phyloP scores from a whole-genome alignment of 116 monocot genomes.

The Papilionanthe hybrid region DNA sequence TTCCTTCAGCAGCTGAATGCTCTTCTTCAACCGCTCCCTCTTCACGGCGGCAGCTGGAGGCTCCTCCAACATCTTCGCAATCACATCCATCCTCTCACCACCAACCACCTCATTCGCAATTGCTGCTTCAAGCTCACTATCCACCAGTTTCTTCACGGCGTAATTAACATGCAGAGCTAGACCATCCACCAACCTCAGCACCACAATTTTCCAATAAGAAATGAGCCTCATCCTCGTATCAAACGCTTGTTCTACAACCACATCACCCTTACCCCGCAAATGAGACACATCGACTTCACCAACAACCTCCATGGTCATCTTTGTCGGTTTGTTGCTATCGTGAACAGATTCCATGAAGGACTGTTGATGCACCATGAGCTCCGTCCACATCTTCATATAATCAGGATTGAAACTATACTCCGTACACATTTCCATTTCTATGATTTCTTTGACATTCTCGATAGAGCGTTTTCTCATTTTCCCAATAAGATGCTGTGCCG shows the following conservation, averaged over 20 bases:
- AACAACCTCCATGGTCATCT: conserved; percentile 1
- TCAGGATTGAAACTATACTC: conserved; percentile 43
- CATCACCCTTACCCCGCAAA: conserved; percentile 21
- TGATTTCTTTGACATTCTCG: conserved; percentile 19
- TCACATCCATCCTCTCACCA: conserved; percentile 4
- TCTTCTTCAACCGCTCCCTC: conserved; percentile 39
- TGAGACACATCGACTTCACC: conserved; percentile 33
- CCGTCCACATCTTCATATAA: conserved; percentile 6
- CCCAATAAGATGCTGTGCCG: conserved; percentile 23
- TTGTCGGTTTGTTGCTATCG: not conserved
- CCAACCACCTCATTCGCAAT: conserved; percentile 35
- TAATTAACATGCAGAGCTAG: conserved; percentile 28
- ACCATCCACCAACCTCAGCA: conserved; percentile 42
- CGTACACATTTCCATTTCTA: conserved; percentile 38
- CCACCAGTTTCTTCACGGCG: conserved; percentile 39
- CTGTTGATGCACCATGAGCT: not conserved
- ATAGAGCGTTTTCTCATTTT: conserved; percentile 23
- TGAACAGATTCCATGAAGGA: conserved; percentile 5
- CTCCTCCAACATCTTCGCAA: conserved; percentile 49
- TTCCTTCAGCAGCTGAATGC: conserved; percentile 37
- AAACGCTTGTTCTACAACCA: conserved; percentile 41
- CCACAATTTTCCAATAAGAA: conserved; percentile 45
- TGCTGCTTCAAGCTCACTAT: conserved; percentile 38
- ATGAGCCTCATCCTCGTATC: conserved; percentile 47
- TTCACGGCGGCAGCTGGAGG: conserved; percentile 30